phyloP scores from a whole-genome alignment of 768 basidiomycete genomes.

The Sarcodon sp. region DNA sequence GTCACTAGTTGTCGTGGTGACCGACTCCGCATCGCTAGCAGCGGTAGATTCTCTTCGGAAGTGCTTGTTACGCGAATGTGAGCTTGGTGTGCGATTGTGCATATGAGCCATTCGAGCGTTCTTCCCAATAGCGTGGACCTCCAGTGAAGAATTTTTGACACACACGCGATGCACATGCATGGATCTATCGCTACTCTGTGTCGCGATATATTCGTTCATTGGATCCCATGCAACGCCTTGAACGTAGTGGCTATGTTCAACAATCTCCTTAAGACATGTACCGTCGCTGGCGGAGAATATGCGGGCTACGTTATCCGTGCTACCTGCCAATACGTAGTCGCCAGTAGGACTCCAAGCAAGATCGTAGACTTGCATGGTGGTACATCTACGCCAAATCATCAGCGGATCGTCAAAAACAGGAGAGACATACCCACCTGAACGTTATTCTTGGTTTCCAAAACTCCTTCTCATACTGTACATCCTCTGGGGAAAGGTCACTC shows the following conservation, averaged over 20 bases:
- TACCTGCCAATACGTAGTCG: slow-evolving; percentile 90
- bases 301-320: slow-evolving; percentile 89
- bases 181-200: slow-evolving; percentile 90
- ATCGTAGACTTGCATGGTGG: slow-evolving; percentile 95
- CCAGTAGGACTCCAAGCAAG: slow-evolving; percentile 95
- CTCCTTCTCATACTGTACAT: slow-evolving; percentile 84
- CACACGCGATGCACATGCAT: slow-evolving; percentile 90
- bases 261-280: slow-evolving; percentile 82
- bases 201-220: slow-evolving; percentile 92
- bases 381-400: slow-evolving; percentile 44
- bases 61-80: slow-evolving; percentile 40
- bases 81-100: slow-evolving; percentile 63
- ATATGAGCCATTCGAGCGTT: slow-evolving; percentile 65
- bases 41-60: slow-evolving; percentile 56
- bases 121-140: slow-evolving; percentile 84
- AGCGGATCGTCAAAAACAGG: background rate
- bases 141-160: slow-evolving; percentile 53
- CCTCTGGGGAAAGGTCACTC: slow-evolving; percentile 68
- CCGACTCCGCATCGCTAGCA: slow-evolving; percentile 64
- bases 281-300: slow-evolving; percentile 71
- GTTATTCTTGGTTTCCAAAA: slow-evolving; percentile 87
- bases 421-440: slow-evolving; percentile 39
- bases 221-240: slow-evolving; percentile 99
- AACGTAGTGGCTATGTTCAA: slow-evolving; percentile 93
- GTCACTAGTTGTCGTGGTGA: slow-evolving; percentile 38